Conservation (phyloP, 1,284 basidiomycete genomes). For the Trametes hirsuta region DNA sequence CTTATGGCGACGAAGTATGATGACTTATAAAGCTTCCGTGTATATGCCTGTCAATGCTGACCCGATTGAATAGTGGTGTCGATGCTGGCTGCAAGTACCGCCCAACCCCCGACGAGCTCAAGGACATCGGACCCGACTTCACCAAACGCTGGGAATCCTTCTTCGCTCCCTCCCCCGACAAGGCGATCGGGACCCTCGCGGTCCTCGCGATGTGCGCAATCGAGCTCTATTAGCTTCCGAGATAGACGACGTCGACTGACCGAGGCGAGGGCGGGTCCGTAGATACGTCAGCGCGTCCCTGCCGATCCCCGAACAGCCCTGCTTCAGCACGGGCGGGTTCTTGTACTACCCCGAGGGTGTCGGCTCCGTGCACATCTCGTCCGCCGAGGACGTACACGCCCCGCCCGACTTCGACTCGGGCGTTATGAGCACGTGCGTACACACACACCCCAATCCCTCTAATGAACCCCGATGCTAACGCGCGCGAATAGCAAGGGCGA, state of each 20-base stretch:
- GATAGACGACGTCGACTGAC: no score
- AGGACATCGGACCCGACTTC: slow-evolving; percentile 46
- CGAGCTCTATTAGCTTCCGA: neutral
- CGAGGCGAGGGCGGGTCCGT: neutral
- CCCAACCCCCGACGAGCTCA: slow-evolving; percentile 45
- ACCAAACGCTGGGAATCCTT: slow-evolving; percentile 40
- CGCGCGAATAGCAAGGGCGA: slow-evolving; percentile 49
- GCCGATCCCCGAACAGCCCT: neutral
- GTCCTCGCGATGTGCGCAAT: neutral
- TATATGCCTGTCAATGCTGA: neutral
- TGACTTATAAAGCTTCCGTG: neutral
- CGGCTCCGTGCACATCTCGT: slow-evolving; percentile 49
- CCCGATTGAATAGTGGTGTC: slow-evolving; percentile 34
- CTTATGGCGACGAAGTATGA: slow-evolving; percentile 50
- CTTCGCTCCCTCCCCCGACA: slow-evolving; percentile 47
- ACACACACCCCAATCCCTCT: no score
- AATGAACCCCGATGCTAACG: neutral
- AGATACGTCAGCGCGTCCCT: slow-evolving; percentile 1
- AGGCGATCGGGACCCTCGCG: slow-evolving; percentile 43
- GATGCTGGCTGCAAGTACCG: slow-evolving; percentile 52
- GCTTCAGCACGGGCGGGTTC: neutral
- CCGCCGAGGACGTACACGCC: slow-evolving; percentile 39
- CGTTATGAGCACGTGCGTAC: slow-evolving; percentile 2
- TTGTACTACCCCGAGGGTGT: slow-evolving; percentile 42
- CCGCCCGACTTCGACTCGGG: slow-evolving; percentile 40